Evolutionary conservation across 345 rosid species (phyloP).

Genomic region (Angophora floribunda): DNA sequence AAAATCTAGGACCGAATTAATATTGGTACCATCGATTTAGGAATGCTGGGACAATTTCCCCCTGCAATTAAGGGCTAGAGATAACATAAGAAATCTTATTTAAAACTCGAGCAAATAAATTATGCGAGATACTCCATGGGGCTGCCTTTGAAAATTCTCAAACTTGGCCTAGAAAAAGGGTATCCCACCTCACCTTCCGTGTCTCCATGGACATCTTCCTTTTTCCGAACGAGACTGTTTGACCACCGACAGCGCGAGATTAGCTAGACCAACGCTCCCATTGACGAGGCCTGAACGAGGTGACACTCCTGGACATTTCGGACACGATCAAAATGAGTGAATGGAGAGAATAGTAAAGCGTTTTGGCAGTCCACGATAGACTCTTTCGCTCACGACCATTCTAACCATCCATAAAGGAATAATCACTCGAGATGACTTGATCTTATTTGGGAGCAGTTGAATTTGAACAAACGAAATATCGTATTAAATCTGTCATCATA

Average conservation of each 20-base stretch:
- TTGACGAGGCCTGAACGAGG: not conserved
- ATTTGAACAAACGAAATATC: too few species aligned
- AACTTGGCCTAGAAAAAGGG: not conserved
- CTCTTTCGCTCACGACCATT: not conserved
- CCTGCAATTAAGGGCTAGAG: not conserved
- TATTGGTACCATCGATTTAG: not conserved
- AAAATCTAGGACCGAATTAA: accelerated
- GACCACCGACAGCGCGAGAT: not conserved
- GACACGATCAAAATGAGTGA: not conserved
- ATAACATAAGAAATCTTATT: not conserved
- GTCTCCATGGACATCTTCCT: not conserved
- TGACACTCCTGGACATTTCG: not conserved
- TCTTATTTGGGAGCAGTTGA: not conserved
- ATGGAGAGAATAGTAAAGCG: not conserved
- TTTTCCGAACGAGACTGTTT: not conserved
- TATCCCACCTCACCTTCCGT: not conserved
- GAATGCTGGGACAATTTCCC: not conserved
- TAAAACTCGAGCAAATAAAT: not conserved
- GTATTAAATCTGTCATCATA: not conserved
- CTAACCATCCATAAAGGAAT: not conserved
- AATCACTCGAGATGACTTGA: not conserved
- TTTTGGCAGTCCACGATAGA: not conserved
- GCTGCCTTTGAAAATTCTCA: not conserved
- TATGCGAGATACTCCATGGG: not conserved
- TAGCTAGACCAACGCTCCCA: not conserved